phyloP scores from a whole-genome alignment of 495 filamentous ascomycete genomes.

The Aspergillus heteromorphus region DNA sequence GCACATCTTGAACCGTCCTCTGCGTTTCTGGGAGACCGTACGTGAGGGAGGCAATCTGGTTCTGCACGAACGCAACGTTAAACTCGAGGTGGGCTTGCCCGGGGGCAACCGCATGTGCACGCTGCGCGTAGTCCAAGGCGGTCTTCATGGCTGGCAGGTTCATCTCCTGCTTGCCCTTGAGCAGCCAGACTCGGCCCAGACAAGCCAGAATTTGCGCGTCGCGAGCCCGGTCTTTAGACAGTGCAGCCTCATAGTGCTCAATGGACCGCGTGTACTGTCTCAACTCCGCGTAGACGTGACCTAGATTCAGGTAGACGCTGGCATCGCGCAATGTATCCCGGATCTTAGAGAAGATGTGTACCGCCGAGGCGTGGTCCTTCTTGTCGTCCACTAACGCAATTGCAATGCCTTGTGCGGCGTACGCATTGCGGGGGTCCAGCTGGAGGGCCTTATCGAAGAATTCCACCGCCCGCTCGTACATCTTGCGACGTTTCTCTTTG shows the following conservation, averaged over 20 bases:
- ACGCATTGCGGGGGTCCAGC: conserved; percentile 86
- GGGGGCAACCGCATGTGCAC: conserved; percentile 72
- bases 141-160: conserved; percentile 75
- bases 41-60: conserved; percentile 81
- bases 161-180: conserved; percentile 77
- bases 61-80: conserved; percentile 96
- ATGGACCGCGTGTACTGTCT: conserved; percentile 85
- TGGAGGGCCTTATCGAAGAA: conserved; percentile 98
- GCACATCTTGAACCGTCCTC: conserved; percentile 70
- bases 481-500: conserved; percentile 79
- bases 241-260: conserved; percentile 85
- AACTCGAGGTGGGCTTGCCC: conserved; percentile 89
- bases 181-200: conserved; percentile 88
- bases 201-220: conserved; percentile 84
- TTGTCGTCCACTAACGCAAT: conserved; percentile 92
- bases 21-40: conserved; percentile 68
- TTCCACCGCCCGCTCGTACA: conserved; percentile 86
- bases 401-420: conserved; percentile 90
- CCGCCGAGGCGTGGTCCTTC: conserved; percentile 72
- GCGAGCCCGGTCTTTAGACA: conserved; percentile 71
- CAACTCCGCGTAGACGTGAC: conserved; percentile 85
- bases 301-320: conserved; percentile 83
- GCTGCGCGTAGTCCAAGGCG: conserved; percentile 80
- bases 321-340: conserved; percentile 82
- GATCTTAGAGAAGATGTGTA: conserved; percentile 82